These are phyloP conservation scores for Puccinia polysora DNA, from an alignment of 1,284 basidiomycete species.

Conservation along the genomic window DNA sequence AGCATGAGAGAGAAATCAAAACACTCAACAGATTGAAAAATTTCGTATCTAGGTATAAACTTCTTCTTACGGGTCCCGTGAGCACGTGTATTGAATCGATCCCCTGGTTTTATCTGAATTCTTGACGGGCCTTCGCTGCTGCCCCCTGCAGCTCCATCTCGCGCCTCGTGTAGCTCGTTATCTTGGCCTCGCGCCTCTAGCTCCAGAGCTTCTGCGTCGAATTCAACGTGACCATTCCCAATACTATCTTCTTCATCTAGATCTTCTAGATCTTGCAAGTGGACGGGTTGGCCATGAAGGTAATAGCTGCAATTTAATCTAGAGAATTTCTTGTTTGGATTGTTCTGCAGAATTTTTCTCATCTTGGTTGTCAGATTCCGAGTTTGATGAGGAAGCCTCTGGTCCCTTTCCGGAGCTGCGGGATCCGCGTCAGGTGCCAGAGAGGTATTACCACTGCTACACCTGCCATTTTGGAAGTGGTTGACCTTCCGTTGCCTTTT, in stretches of 20 bases:
- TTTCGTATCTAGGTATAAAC: slow-evolving; percentile 23
- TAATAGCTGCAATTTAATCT: slow-evolving; percentile 4
- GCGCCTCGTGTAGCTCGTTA: background rate
- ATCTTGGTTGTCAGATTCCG: background rate
- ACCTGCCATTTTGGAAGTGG: background rate
- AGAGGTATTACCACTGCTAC: background rate
- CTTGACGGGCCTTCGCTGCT: background rate
- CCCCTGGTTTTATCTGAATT: background rate
- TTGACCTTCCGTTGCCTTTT: background rate
- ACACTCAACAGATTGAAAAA: slow-evolving; percentile 37
- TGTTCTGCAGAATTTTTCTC: background rate
- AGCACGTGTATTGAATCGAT: background rate
- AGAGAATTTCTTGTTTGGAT: slow-evolving; percentile 7
- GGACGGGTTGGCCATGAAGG: slow-evolving; percentile 11
- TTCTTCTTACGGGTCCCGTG: background rate
- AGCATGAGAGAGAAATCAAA: background rate
- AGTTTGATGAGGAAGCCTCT: background rate
- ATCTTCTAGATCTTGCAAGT: background rate
- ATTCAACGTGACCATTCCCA: slow-evolving; percentile 8
- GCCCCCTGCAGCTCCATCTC: background rate
- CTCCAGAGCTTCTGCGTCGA: background rate
- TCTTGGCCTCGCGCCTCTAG: background rate
- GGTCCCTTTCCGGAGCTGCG: background rate
- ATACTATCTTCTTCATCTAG: background rate
- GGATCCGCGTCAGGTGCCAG: slow-evolving; percentile 2